Conservation (phyloP, 2,329 filamentous ascomycete genomes). For the Paraconiothyrium brasiliense region DNA sequence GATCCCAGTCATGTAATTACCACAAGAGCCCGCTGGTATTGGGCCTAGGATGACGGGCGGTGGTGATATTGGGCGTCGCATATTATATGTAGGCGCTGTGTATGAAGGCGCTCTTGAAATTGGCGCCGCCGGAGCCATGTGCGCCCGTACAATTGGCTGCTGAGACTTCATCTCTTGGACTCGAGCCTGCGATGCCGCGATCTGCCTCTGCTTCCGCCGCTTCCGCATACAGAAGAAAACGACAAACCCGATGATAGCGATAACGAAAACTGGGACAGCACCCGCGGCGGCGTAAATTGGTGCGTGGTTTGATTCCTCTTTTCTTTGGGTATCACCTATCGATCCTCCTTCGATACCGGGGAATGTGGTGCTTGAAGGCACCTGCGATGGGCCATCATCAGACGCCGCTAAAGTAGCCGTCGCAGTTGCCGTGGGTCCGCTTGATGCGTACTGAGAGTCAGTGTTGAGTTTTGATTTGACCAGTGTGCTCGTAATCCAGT, state of each 20-base stretch:
- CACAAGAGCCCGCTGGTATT: constrained; percentile 40
- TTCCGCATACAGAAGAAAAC: constrained; percentile 42
- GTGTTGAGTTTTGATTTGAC: not conserved
- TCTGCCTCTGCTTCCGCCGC: constrained; percentile 36
- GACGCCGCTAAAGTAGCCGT: not conserved
- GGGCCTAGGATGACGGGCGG: constrained; percentile 48
- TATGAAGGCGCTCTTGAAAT: constrained; percentile 27
- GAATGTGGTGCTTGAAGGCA: not conserved
- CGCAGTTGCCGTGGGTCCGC: not conserved
- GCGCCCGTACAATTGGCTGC: constrained; percentile 22
- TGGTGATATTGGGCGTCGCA: constrained; percentile 26
- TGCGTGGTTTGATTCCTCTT: constrained; percentile 20
- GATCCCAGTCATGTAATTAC: constrained; percentile 49
- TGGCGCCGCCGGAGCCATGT: constrained; percentile 28
- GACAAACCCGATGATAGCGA: constrained; percentile 34
- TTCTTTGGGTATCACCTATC: constrained; percentile 2
- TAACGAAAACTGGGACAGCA: constrained; percentile 34
- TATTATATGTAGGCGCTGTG: constrained; percentile 23
- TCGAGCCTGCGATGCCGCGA: constrained; percentile 20
- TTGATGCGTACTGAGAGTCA: not conserved
- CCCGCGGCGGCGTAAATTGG: constrained; percentile 37
- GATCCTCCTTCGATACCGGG: not conserved
- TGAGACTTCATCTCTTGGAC: constrained; percentile 41
- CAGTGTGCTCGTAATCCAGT: not conserved
- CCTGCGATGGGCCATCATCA: not conserved